Evolutionary conservation across 306 rosid species (phyloP), one percentile per base, ranked within the genome.

Genomic region (Acacia acuminata): DNA sequence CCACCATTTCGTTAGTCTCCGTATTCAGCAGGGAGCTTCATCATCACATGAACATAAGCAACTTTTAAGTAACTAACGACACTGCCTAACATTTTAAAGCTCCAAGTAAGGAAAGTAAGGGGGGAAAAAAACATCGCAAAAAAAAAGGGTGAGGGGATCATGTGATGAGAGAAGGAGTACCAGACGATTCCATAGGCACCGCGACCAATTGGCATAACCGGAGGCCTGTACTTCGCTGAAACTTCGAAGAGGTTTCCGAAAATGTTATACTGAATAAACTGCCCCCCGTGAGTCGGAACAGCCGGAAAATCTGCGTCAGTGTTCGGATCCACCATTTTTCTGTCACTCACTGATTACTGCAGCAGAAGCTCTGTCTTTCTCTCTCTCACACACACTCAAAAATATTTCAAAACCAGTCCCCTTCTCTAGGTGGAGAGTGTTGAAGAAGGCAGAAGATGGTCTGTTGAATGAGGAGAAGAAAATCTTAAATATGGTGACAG

Each of bases 101-200:
- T 69, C 42, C 22, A 65, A 20, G 22, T 16, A 63, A 9, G 19
- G 2, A 77, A 13, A 64, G 38, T 51, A 2, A n/a, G n/a, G n/a
- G n/a, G n/a, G n/a, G n/a, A 2, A 13, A 71, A 2, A 61, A 22
- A 27, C 20, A 25, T 11, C 4, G 67, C 67, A 25, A 36, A 61
- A 27, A 27, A 48, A 40, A 71, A 65, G 13, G 9, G 19, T 50
- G 30, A 81, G 7, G 16, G 13, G 3, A 55, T 56, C 3, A 75
- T 30, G 5, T 27, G 3, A 22, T 15, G 25, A 9, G 61, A 61
- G 71, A 81, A 84, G 24, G 16, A 77, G 70, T 89, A 96, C 99
- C 99, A 96, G 74, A 96, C 94, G 86, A 96, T 91, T 77, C 99
- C 99, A 73, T 96, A 96, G 0, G 99, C 98, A 17, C 99, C 99